Percentiles rank a stretch among this genome's conserved stretches.
phyloP scores from a whole-genome alignment of 306 rosid genomes.

The Malus sylvestris region DNA sequence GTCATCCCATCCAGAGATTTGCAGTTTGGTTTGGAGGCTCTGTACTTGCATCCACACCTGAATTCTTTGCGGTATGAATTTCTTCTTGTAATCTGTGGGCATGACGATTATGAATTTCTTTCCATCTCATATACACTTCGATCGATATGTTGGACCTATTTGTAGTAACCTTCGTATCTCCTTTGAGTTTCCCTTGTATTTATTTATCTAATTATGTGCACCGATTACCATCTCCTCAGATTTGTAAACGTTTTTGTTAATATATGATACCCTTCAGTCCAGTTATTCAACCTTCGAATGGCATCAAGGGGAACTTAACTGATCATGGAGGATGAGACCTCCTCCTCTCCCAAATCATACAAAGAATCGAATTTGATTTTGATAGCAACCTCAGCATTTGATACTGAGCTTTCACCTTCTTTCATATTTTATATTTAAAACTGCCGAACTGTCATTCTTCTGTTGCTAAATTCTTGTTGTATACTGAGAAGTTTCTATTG shows the following conservation, averaged over 20 bases:
- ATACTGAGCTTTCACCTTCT: background rate
- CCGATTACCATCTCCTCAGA: background rate
- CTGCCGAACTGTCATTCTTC: background rate
- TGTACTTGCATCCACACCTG: constrained; percentile 97
- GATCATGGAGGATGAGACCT: background rate
- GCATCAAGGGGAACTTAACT: background rate
- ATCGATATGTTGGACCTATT: background rate
- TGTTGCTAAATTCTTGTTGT: background rate
- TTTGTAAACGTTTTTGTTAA: background rate
- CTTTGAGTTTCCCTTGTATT: background rate
- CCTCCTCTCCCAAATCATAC: background rate
- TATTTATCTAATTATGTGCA: background rate
- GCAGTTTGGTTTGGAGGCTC: constrained; percentile 99
- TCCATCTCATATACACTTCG: background rate
- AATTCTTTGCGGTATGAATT: constrained; percentile 71
- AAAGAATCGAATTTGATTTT: no score
- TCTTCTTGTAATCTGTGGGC: background rate
- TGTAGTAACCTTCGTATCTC: background rate
- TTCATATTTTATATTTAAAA: background rate
- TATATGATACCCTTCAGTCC: background rate
- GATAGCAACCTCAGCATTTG: background rate
- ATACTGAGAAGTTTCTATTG: constrained; percentile 14
- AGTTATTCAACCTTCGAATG: background rate
- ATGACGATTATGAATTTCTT: background rate
- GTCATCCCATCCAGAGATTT: constrained; percentile 96